Percentiles rank a stretch among this genome's conserved stretches.
These are phyloP conservation scores for Sclerotinia sclerotiorum DNA, from an alignment of 2,329 filamentous ascomycete genomes.

Conservation along the genomic window DNA sequence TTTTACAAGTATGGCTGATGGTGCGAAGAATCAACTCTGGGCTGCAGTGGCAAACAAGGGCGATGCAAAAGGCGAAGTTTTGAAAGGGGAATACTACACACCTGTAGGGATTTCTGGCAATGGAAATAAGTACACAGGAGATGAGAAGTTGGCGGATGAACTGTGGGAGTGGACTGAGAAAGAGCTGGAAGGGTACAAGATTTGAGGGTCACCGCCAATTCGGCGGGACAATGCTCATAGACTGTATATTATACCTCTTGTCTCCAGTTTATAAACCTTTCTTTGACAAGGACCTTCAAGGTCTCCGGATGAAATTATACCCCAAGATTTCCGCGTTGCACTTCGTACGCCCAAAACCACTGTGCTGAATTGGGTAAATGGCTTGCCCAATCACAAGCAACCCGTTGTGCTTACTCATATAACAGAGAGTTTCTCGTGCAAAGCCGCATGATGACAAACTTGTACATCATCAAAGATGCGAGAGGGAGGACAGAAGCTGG, in stretches of 20 bases:
- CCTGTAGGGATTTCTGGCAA: conserved; percentile 42
- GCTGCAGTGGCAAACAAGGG: conserved; percentile 36
- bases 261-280: not conserved
- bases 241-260: not conserved
- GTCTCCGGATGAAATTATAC: not conserved
- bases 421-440: not conserved
- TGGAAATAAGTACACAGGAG: conserved; percentile 31
- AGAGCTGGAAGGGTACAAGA: conserved; percentile 30
- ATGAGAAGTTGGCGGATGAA: conserved; percentile 38
- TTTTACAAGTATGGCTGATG: conserved; percentile 30
- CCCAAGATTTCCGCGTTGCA: not conserved
- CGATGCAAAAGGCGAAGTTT: conserved; percentile 25
- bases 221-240: not conserved
- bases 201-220: not conserved
- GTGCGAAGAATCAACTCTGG: conserved; percentile 48
- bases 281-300: not conserved
- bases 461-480: no score
- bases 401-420: not conserved
- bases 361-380: not conserved
- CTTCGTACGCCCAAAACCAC: not conserved
- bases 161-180: conserved; percentile 43
- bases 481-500: no score
- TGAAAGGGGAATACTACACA: conserved; percentile 43
- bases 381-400: not conserved
- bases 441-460: not conserved